Percentiles rank a stretch among this genome's conserved stretches.
phyloP scores from a whole-genome alignment of 75 land plant species.

The Adiantum capillusveneris region DNA sequence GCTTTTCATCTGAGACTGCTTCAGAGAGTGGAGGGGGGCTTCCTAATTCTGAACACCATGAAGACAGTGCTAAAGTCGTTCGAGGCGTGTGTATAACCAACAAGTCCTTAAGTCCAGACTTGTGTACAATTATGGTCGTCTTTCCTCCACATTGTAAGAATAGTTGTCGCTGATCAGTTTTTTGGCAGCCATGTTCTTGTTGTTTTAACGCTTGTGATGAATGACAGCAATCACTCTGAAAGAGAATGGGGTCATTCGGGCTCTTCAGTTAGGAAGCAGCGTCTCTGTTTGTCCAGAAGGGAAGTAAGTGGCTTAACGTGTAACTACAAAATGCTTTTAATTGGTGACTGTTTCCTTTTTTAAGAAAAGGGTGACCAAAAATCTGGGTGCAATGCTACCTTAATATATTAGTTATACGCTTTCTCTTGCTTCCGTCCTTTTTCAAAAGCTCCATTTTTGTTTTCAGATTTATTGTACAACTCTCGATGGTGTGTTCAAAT shows the following conservation, averaged over 20 bases:
- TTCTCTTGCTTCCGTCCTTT: too few species aligned
- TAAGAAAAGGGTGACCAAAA: too few species aligned
- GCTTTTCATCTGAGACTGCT: slow-evolving; percentile 1
- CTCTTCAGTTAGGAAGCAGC: slow-evolving; percentile 59
- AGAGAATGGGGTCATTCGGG: slow-evolving; percentile 48
- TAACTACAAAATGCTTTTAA: neutral
- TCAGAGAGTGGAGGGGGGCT: neutral
- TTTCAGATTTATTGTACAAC: slow-evolving; percentile 53
- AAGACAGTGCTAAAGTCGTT: slow-evolving; percentile 36
- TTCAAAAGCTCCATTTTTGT: slow-evolving; percentile 7
- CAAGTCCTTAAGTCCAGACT: slow-evolving; percentile 46
- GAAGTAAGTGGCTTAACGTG: slow-evolving; percentile 38
- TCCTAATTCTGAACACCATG: neutral
- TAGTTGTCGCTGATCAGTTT: neutral
- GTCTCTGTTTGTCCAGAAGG: slow-evolving; percentile 63
- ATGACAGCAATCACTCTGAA: slow-evolving; percentile 46
- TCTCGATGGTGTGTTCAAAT: slow-evolving; percentile 51
- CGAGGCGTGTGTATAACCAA: slow-evolving; percentile 71
- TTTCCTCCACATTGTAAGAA: slow-evolving; percentile 88
- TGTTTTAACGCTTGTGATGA: too few species aligned
- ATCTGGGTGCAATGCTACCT: too few species aligned
- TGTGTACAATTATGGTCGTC: slow-evolving; percentile 49
- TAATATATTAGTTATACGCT: too few species aligned
- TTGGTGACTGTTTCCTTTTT: too few species aligned
- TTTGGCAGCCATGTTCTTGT: too few species aligned